A percentile compares a stretch with the other conserved stretches of the same genome.
Conservation (phyloP, 2,329 filamentous ascomycete genomes). For the Aspergillus versicolor region DNA sequence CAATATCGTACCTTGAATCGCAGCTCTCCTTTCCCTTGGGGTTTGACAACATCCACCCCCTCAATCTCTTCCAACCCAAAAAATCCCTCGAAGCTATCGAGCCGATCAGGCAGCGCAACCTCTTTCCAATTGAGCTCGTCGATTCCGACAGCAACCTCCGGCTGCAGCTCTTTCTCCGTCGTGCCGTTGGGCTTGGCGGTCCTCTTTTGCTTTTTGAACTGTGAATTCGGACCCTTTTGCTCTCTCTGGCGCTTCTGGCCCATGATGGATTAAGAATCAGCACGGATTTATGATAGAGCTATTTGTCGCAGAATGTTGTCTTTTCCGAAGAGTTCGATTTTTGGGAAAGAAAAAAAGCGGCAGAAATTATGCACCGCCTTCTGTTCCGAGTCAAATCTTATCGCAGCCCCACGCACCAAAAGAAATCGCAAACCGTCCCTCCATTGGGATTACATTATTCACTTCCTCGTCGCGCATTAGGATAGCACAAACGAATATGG, state of each 20-base stretch:
- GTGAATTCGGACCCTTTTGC: slow-evolving; percentile 25
- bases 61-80: slow-evolving; percentile 89
- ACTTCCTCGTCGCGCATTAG: not conserved
- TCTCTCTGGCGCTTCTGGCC: slow-evolving; percentile 38
- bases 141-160: slow-evolving; percentile 36
- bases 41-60: slow-evolving; percentile 77
- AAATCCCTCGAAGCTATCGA: slow-evolving; percentile 91
- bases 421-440: slow-evolving; percentile 8
- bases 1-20: slow-evolving; percentile 40
- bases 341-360: slow-evolving; percentile 33
- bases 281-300: slow-evolving; percentile 1
- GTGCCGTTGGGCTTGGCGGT: slow-evolving; percentile 17
- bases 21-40: slow-evolving; percentile 54
- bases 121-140: slow-evolving; percentile 63
- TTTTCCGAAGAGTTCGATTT: slow-evolving; percentile 1
- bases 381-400: slow-evolving; percentile 33
- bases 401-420: slow-evolving; percentile 34
- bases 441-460: not conserved
- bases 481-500: slow-evolving; percentile 58
- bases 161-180: slow-evolving; percentile 19
- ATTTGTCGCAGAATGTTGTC: not conserved
- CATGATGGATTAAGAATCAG: slow-evolving; percentile 21
- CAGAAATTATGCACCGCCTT: slow-evolving; percentile 32
- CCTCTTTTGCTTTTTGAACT: slow-evolving; percentile 39
- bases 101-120: slow-evolving; percentile 68